phyloP scores from a whole-genome alignment of 345 rosid genomes.

The Brassica rapa region DNA sequence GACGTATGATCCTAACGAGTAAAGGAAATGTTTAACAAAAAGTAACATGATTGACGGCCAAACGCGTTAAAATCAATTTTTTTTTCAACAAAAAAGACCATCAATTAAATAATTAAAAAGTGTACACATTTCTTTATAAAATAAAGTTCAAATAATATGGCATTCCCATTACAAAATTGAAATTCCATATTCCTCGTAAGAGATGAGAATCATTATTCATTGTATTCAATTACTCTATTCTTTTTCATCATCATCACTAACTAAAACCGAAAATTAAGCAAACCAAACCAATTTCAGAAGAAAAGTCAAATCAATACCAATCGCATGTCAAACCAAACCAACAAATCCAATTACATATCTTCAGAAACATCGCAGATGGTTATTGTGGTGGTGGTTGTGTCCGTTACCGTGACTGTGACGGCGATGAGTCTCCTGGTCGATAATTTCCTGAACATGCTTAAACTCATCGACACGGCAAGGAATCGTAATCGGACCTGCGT shows the following conservation, averaged over 20 bases:
- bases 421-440: constrained; percentile 59
- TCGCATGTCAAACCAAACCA: constrained; percentile 6
- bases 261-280: constrained; percentile 19
- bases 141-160: constrained; percentile 10
- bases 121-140: constrained; percentile 22
- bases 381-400: constrained; percentile 32
- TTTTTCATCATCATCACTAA: constrained; percentile 25
- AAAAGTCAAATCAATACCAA: constrained; percentile 6
- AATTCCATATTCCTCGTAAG: constrained; percentile 28
- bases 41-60: constrained; percentile 14
- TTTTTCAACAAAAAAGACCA: no score
- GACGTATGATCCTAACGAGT: constrained; percentile 1
- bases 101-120: not conserved
- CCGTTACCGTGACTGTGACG: constrained; percentile 41
- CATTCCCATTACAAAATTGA: constrained; percentile 17
- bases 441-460: constrained; percentile 63
- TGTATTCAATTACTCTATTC: constrained; percentile 13
- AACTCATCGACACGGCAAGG: constrained; percentile 87
- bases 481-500: constrained; percentile 73
- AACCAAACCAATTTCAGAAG: constrained; percentile 15
- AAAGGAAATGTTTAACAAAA: constrained; percentile 24
- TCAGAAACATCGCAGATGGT: constrained; percentile 32
- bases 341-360: constrained; percentile 11
- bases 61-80: constrained; percentile 22
- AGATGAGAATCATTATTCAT: not conserved